A percentile compares a stretch with the other conserved stretches of the same genome.
phyloP scores from a whole-genome alignment of 139 green algal species.

The Coelastrella sp. region DNA sequence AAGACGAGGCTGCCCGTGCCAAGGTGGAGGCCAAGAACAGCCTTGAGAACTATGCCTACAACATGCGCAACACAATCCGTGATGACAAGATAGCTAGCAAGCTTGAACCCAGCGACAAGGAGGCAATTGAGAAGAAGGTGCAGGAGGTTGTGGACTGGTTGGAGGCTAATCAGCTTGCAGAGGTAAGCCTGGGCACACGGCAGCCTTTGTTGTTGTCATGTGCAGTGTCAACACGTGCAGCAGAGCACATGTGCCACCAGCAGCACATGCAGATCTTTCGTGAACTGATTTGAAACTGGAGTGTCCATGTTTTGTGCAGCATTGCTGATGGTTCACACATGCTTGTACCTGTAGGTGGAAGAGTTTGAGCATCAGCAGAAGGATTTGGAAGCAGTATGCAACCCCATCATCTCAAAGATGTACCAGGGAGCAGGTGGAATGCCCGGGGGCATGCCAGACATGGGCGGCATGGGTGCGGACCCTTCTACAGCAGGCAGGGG shows the following conservation, averaged over 20 bases:
- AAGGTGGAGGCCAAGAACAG: conserved; percentile 96
- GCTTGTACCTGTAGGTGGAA: conserved; percentile 65
- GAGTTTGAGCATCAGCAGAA: conserved; percentile 99
- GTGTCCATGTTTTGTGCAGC: neutral
- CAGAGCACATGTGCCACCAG: too few species aligned
- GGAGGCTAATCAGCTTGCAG: conserved; percentile 95
- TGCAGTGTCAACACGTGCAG: too few species aligned
- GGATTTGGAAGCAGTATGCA: conserved; percentile 95
- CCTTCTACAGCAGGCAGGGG: conserved; percentile 18
- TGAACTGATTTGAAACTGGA: neutral
- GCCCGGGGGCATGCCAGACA: conserved; percentile 60
- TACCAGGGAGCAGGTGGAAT: conserved; percentile 70
- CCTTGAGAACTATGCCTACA: conserved; percentile 95
- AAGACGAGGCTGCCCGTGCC: conserved; percentile 93
- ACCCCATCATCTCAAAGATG: conserved; percentile 91
- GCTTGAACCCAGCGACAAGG: conserved; percentile 90
- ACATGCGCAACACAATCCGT: conserved; percentile 95
- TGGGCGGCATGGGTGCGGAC: conserved; percentile 52
- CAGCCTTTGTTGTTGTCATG: too few species aligned
- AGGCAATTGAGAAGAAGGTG: conserved; percentile 89
- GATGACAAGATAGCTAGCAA: conserved; percentile 87
- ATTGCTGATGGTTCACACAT: neutral
- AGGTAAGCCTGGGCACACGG: conserved; percentile 67
- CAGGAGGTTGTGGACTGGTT: conserved; percentile 76
- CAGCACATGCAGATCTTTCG: too few species aligned